Evolutionary conservation across 192 early-diverging fungal genomes (phyloP), one percentile per base, ranked within the genome.

Genomic region (Spizellomyces punctatus): DNA sequence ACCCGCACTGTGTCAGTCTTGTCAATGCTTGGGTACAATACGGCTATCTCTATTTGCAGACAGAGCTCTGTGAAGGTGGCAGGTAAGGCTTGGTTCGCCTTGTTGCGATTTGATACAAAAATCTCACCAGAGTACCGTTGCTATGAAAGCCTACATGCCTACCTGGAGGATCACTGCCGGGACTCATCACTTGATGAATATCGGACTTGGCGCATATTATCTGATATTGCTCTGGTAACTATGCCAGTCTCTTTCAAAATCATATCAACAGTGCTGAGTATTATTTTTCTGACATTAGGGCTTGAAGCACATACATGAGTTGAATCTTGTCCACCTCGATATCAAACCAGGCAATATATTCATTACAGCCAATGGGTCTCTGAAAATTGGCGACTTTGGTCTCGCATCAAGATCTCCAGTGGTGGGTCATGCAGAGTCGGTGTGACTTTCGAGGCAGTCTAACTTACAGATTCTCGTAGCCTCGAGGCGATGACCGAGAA

Each of bases 361-460:
- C 54, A 86, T 96, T 66, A 73, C 67, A 43, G 64, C 78, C 50
- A 76, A 86, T 48, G 89, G 91, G 27, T 73, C 77, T 46, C 80
- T 96, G 10, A 94, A 94, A 75, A 90, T 96, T 69, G 94, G 88
- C 2, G 96, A 98, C 80, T 98, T 95, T 91, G 96, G 96, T 6
- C 80, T 91, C 10, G 93, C 96, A 0, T 77, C 88, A 16, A 49
- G 69, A 19, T 77, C 81, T 36, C 91, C 91, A 8, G 78, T 90
- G 56, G 27, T 36, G 27, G 27, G 27, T 36, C 27, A 36, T 36
- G 27, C 27, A 36, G 0, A 36, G 89, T 85, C 71, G 69, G 79
- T 71, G 43, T 42, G 45, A 7, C 52, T 80, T 80, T 43, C 2
- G 59, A 22, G 3, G 27, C 27, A 36, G 27, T 36, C 0, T 36